A percentile compares a stretch with the other conserved stretches of the same genome.
Evolutionary conservation across 1,284 basidiomycete species (phyloP).

Genomic region (Irpex rosettiformis): DNA sequence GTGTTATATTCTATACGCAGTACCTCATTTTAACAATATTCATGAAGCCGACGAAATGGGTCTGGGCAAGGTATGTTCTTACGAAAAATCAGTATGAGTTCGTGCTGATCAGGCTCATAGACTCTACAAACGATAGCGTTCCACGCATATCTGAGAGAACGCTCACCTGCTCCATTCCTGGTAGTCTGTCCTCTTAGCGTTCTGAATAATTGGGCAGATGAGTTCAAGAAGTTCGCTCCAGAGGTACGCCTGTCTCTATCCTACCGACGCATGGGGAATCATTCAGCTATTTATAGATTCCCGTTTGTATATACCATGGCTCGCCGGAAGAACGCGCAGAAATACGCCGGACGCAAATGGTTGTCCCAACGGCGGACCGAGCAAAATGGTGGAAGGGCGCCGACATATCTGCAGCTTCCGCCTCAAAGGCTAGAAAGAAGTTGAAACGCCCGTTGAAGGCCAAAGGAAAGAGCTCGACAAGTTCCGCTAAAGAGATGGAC

Average conservation of each 20-base stretch:
- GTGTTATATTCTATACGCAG: slow-evolving; percentile 23
- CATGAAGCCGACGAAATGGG: slow-evolving; percentile 88
- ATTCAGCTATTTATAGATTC: slow-evolving; percentile 53
- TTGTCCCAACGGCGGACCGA: slow-evolving; percentile 11
- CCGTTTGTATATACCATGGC: slow-evolving; percentile 90
- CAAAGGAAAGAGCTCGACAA: slow-evolving; percentile 9
- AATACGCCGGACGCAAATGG: slow-evolving; percentile 43
- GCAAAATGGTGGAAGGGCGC: slow-evolving; percentile 15
- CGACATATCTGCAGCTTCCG: slow-evolving; percentile 13
- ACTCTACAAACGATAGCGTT: slow-evolving; percentile 94
- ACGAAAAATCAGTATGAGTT: background rate
- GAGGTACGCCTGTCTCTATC: slow-evolving; percentile 38
- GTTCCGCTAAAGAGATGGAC: slow-evolving; percentile 7
- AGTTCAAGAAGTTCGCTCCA: slow-evolving; percentile 85
- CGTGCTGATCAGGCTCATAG: slow-evolving; percentile 33
- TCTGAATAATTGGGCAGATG: slow-evolving; percentile 87
- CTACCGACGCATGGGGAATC: background rate
- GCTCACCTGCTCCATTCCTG: slow-evolving; percentile 78
- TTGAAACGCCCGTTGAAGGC: background rate
- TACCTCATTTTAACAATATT: slow-evolving; percentile 8
- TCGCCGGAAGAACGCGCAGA: slow-evolving; percentile 73
- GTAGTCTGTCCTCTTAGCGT: slow-evolving; percentile 92
- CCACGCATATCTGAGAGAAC: slow-evolving; percentile 82
- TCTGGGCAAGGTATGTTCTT: slow-evolving; percentile 66
- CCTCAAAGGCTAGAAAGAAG: slow-evolving; percentile 17